These are phyloP conservation scores for Pestalotiopsis sp. DNA, from an alignment of 2,329 filamentous ascomycete genomes.

Conservation along the genomic window DNA sequence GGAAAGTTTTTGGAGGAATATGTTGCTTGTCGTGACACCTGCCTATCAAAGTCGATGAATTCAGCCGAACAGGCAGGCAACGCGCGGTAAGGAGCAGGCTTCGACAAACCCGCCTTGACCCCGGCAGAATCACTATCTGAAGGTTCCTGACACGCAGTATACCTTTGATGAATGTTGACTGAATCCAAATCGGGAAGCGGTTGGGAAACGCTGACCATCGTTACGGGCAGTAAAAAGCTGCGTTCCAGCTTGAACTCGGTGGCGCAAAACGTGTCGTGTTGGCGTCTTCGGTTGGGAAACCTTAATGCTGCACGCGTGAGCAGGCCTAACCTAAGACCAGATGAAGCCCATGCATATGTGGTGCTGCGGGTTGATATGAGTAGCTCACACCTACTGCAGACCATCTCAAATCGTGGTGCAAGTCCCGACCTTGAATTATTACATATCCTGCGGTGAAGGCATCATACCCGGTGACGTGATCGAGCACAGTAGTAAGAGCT, in stretches of 20 bases:
- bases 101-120: neutral
- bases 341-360: neutral
- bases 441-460: neutral
- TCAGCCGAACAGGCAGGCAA: neutral
- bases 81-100: slow-evolving; percentile 1
- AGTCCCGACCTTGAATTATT: neutral
- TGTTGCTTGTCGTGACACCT: slow-evolving; percentile 1
- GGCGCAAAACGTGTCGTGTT: neutral
- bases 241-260: neutral
- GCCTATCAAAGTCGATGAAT: neutral
- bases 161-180: neutral
- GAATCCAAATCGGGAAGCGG: neutral
- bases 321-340: neutral
- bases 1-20: neutral
- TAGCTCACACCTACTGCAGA: neutral
- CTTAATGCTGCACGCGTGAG: neutral
- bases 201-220: neutral
- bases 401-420: neutral
- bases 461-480: neutral
- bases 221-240: neutral
- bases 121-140: neutral
- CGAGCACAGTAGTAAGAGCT: neutral
- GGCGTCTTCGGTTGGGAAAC: neutral
- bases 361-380: neutral
- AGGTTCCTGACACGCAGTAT: neutral